Evolutionary conservation across 176 grass and related monocot species (phyloP), one percentile per base, ranked within the genome.

Genomic region (Cenchrus purpureus): DNA sequence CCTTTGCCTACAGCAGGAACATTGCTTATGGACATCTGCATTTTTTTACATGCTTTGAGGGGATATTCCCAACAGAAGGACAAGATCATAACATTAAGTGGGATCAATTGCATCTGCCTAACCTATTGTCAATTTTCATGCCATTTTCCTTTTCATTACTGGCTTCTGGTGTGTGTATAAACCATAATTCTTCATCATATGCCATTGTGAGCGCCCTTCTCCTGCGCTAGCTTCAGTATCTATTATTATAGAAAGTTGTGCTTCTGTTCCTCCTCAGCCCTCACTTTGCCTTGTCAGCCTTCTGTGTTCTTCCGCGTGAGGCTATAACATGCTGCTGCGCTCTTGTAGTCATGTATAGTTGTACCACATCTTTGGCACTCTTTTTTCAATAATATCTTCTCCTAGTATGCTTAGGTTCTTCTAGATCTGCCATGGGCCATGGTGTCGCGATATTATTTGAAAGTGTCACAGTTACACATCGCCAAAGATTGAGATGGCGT

Each of bases 281-380:
- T 40, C 37, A 40, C 37, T 40, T 40, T 45, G 2, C 7, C 51
- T 68, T 76, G 51, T 76, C 25, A 50, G 25, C 71, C 28, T 67
- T 37, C 42, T 3, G 7, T 76, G 76, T 67, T 11, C 65, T 69
- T 37, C 64, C 20, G 45, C 84, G 65, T 0, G 4, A 87, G 11
- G 59, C 71, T 87, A 73, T 45, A 54, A 54, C 45, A 78, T 76
- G 12, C 53, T 82, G 45, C n/a, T 82, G 31, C 15, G n/a, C 55
- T 52, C 37, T 57, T 69, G 1, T 40, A 40, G 37, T 40, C 37
- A 40, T 40, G 37, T 40, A 40, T 4, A 40, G 37, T 40, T 40
- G 37, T 53, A 31, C 3, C 15, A 8, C 40, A 19, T 87, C 61
- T 22, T 22, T 49, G 22, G 49, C 44, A 34, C 17, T 67, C 40